phyloP scores from a whole-genome alignment of 2,329 filamentous ascomycete species.

The Ascocoryne sarcoides region DNA sequence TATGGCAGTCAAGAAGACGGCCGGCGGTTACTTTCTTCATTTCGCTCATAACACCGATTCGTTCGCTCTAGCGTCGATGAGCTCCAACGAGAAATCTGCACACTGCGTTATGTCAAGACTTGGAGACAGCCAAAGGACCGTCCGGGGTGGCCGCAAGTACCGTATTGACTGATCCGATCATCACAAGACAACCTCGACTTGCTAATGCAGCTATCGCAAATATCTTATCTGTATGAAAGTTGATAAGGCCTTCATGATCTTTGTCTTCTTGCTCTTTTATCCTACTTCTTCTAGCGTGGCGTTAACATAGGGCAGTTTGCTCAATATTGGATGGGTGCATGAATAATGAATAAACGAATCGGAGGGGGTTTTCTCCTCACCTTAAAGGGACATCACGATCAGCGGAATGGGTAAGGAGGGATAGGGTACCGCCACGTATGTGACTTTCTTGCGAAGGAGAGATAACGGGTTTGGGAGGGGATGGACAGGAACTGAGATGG shows the following conservation, averaged over 20 bases:
- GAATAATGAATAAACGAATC: too few relatives aligned
- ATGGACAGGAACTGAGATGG: too few relatives aligned
- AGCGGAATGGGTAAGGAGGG: too few relatives aligned
- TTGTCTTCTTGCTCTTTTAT: background rate
- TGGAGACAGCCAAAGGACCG: constrained; percentile 22
- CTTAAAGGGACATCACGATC: too few relatives aligned
- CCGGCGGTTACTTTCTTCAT: constrained; percentile 70
- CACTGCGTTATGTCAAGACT: constrained; percentile 79
- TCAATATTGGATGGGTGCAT: too few relatives aligned
- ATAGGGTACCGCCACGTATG: too few relatives aligned
- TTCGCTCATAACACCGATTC: constrained; percentile 95
- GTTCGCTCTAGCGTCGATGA: constrained; percentile 82
- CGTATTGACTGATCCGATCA: constrained; percentile 21
- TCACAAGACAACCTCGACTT: too few relatives aligned
- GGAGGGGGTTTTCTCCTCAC: too few relatives aligned
- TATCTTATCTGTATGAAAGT: background rate
- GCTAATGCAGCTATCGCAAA: too few relatives aligned
- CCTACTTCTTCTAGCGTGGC: background rate
- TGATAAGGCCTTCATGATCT: background rate
- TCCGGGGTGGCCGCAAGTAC: constrained; percentile 28
- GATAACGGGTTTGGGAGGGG: too few relatives aligned
- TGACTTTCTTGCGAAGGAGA: too few relatives aligned
- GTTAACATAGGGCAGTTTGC: background rate
- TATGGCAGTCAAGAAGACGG: constrained; percentile 79
- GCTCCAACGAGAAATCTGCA: constrained; percentile 64